Evolutionary conservation across 495 filamentous ascomycete species (phyloP).

Genomic region (Parathielavia hyrcaniae): DNA sequence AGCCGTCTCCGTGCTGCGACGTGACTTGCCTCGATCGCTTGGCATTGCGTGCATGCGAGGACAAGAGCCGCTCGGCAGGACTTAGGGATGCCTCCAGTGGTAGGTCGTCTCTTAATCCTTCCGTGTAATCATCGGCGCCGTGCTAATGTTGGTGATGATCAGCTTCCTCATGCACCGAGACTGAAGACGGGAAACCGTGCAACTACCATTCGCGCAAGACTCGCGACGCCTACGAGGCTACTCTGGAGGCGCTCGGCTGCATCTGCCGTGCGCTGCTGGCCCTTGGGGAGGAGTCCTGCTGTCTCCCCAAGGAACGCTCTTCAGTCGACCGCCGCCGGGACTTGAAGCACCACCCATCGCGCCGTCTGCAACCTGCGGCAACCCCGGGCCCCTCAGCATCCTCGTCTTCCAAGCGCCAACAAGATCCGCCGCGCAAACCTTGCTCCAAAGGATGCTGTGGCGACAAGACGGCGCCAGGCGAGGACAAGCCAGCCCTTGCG

Average conservation of each 20-base stretch:
- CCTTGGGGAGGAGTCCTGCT: slow-evolving; percentile 50
- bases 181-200: slow-evolving; percentile 27
- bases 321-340: slow-evolving; percentile 26
- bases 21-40: slow-evolving; percentile 45
- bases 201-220: slow-evolving; percentile 29
- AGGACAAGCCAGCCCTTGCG: neutral
- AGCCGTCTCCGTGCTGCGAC: slow-evolving; percentile 32
- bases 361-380: neutral
- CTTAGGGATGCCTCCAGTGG: neutral
- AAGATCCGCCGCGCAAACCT: neutral
- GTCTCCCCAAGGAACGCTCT: slow-evolving; percentile 25
- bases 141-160: neutral
- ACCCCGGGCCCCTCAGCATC: neutral
- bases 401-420: neutral
- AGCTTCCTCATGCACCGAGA: slow-evolving; percentile 19
- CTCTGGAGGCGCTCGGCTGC: slow-evolving; percentile 46
- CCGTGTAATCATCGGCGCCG: too few relatives aligned
- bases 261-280: slow-evolving; percentile 50
- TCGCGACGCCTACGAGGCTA: slow-evolving; percentile 36
- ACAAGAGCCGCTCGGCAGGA: slow-evolving; percentile 4
- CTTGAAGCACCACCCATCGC: slow-evolving; percentile 12
- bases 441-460: neutral
- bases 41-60: slow-evolving; percentile 37
- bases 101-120: neutral
- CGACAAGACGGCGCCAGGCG: neutral